Evolutionary conservation across 1,284 basidiomycete genomes (phyloP).

Genomic region (Leccinum pallidistipes): DNA sequence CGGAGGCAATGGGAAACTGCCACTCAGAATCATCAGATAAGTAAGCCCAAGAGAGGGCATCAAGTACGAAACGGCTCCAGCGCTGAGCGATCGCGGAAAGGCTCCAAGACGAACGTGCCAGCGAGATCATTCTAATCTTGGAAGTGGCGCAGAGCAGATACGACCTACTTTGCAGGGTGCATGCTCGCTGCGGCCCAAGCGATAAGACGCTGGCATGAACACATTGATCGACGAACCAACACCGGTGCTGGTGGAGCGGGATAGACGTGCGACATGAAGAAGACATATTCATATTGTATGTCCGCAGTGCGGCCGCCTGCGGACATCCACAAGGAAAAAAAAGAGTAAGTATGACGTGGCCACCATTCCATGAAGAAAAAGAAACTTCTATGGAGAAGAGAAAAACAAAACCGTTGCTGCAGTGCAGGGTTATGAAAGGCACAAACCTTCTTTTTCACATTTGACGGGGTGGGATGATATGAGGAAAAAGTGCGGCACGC

Average conservation of each 20-base stretch:
- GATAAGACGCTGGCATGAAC: not conserved
- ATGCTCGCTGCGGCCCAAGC: constrained; percentile 1
- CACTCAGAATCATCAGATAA: constrained; percentile 5
- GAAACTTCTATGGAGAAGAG: constrained; percentile 22
- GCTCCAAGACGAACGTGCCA: constrained; percentile 3
- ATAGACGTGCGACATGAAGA: constrained; percentile 3
- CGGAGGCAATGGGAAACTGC: not conserved
- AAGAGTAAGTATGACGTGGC: constrained; percentile 22
- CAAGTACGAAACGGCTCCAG: not conserved
- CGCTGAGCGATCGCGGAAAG: constrained; percentile 15
- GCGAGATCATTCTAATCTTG: constrained; percentile 4
- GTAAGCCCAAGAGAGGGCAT: constrained; percentile 6
- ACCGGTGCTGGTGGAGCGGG: constrained; percentile 2
- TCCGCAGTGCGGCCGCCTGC: constrained; percentile 29
- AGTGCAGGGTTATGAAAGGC: constrained; percentile 10
- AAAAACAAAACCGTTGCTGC: not conserved
- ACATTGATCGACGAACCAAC: constrained; percentile 1
- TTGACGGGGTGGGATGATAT: constrained; percentile 14
- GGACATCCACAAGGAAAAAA: constrained; percentile 5
- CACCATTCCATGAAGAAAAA: constrained; percentile 19
- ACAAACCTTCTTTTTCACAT: constrained; percentile 29
- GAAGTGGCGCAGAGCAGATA: constrained; percentile 10
- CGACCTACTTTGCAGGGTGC: constrained; percentile 1
- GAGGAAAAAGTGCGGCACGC: constrained; percentile 19
- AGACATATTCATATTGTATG: constrained; percentile 14